phyloP scores from a whole-genome alignment of 495 filamentous ascomycete species.

The Hypoxylon rickii region DNA sequence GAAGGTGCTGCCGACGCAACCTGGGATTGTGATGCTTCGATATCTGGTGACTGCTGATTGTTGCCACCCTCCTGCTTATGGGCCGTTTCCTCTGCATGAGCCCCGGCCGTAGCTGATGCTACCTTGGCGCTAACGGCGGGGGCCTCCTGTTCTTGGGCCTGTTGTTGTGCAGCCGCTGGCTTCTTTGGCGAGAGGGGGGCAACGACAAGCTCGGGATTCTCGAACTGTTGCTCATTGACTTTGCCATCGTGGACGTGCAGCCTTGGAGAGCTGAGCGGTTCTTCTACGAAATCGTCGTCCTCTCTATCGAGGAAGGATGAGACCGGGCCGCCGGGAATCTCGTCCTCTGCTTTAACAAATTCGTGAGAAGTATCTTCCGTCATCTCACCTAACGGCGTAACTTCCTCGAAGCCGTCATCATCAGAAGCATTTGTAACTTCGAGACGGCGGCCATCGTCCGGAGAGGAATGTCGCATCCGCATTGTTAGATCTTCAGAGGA shows the following conservation, averaged over 20 bases:
- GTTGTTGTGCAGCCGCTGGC: conserved; percentile 22
- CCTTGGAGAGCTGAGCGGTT: conserved; percentile 65
- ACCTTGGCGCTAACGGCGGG: not conserved
- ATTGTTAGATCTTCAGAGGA: conserved; percentile 51
- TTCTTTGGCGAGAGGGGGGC: conserved; percentile 57
- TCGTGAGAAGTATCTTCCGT: conserved; percentile 63
- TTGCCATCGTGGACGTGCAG: conserved; percentile 50
- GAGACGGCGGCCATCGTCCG: conserved; percentile 56
- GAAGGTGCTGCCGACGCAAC: not conserved
- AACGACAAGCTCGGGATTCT: conserved; percentile 52
- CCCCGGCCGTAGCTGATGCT: not conserved
- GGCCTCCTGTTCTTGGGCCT: not conserved
- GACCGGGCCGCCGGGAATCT: conserved; percentile 39
- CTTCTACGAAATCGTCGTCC: conserved; percentile 73
- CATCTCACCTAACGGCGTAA: conserved; percentile 69
- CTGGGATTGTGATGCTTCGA: not conserved
- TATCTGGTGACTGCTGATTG: not conserved
- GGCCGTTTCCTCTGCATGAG: not conserved
- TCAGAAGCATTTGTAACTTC: conserved; percentile 80
- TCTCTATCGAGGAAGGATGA: conserved; percentile 57
- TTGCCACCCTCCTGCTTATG: not conserved
- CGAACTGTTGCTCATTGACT: conserved; percentile 42
- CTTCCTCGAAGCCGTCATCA: conserved; percentile 95
- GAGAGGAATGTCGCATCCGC: conserved; percentile 51
- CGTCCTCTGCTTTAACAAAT: conserved; percentile 53